Percentiles rank a stretch among this genome's conserved stretches.
These are phyloP conservation scores for Leccinum longicurvipes DNA, from an alignment of 768 basidiomycete genomes.

Conservation along the genomic window DNA sequence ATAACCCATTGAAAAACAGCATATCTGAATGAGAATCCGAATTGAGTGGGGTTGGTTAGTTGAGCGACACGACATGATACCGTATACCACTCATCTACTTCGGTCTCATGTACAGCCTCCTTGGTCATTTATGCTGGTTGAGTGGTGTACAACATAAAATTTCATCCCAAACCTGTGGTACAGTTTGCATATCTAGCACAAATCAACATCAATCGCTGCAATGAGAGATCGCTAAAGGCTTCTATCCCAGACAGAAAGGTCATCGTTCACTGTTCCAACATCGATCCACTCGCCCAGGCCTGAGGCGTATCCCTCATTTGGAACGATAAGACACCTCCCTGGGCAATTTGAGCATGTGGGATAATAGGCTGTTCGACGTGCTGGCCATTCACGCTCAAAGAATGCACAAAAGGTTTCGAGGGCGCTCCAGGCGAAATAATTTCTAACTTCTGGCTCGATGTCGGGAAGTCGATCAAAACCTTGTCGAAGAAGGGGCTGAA, in stretches of 20 bases:
- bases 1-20: no score
- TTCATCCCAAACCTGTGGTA: no score
- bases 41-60: no score
- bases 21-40: no score
- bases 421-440: conserved; percentile 58
- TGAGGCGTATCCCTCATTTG: conserved; percentile 57
- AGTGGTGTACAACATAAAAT: no score
- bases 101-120: no score
- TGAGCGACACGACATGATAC: no score
- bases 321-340: conserved; percentile 58
- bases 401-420: conserved; percentile 57
- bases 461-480: conserved; percentile 55
- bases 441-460: conserved; percentile 34
- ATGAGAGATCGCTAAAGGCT: background rate
- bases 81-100: no score
- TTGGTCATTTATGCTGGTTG: no score
- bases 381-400: conserved; percentile 54
- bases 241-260: background rate
- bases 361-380: conserved; percentile 46
- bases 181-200: no score
- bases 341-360: conserved; percentile 54
- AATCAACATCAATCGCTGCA: background rate
- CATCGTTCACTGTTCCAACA: background rate
- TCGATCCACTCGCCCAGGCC: conserved; percentile 35
- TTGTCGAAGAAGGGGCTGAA: conserved; percentile 51